These are phyloP conservation scores for Phaseolus coccineus DNA, from an alignment of 331 rosid genomes.

Conservation along the genomic window DNA sequence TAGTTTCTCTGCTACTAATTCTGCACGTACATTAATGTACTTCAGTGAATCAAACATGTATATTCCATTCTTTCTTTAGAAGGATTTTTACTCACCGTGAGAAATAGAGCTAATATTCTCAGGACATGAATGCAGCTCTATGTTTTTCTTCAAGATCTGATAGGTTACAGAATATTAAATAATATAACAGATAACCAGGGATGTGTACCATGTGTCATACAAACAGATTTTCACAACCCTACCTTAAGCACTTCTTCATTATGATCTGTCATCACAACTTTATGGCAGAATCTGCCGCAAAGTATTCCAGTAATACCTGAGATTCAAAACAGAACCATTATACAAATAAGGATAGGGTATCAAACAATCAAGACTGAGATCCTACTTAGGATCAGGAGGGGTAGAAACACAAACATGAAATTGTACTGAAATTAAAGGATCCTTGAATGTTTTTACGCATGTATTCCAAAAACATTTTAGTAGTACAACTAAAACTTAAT, in stretches of 20 bases:
- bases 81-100: constrained; percentile 63
- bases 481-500: not conserved
- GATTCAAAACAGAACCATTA: constrained; percentile 34
- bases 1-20: constrained; percentile 71
- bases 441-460: not conserved
- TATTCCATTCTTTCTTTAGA: constrained; percentile 31
- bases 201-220: constrained; percentile 34
- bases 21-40: constrained; percentile 53
- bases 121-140: constrained; percentile 77
- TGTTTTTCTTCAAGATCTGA: constrained; percentile 87
- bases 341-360: constrained; percentile 11
- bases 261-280: constrained; percentile 87
- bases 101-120: constrained; percentile 51
- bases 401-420: constrained; percentile 17
- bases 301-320: constrained; percentile 88
- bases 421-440: not conserved
- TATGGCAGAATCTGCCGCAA: constrained; percentile 83
- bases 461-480: not conserved
- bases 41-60: constrained; percentile 35
- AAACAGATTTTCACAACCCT: constrained; percentile 48
- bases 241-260: constrained; percentile 95
- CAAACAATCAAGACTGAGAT: constrained; percentile 7
- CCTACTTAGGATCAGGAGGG: not conserved
- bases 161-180: constrained; percentile 45
- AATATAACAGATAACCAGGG: constrained; percentile 26